Evolutionary conservation across 371 early-diverging fungal genomes (phyloP).

Genomic region (Mucor velutinosus): DNA sequence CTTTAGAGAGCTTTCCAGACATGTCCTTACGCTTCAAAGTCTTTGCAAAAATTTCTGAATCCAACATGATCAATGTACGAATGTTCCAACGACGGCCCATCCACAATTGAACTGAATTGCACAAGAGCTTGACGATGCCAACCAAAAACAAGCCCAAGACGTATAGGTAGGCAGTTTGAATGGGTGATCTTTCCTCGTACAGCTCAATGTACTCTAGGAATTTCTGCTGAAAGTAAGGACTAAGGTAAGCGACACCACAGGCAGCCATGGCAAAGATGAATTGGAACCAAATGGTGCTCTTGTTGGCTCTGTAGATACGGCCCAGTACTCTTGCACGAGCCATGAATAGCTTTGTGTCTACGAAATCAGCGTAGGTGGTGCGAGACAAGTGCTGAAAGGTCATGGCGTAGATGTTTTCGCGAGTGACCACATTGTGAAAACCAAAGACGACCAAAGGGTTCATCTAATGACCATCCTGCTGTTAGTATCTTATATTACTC

Average conservation of each 20-base stretch:
- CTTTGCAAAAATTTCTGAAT: slow-evolving; percentile 55
- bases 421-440: slow-evolving; percentile 21
- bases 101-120: slow-evolving; percentile 46
- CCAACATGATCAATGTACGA: slow-evolving; percentile 48
- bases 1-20: slow-evolving; percentile 37
- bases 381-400: slow-evolving; percentile 37
- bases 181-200: slow-evolving; percentile 21
- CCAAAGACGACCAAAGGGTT: slow-evolving; percentile 38
- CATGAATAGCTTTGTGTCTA: neutral
- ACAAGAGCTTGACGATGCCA: slow-evolving; percentile 38
- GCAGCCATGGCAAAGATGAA: slow-evolving; percentile 39
- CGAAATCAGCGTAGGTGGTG: slow-evolving; percentile 28
- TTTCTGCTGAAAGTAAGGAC: slow-evolving; percentile 50
- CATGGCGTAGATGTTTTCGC: slow-evolving; percentile 34
- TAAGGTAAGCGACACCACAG: slow-evolving; percentile 30
- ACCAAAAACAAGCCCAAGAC: slow-evolving; percentile 50
- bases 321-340: slow-evolving; percentile 13
- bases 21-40: slow-evolving; percentile 52
- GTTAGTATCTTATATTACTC: neutral
- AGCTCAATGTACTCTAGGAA: slow-evolving; percentile 46
- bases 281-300: slow-evolving; percentile 28
- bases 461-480: slow-evolving; percentile 20
- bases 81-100: slow-evolving; percentile 54
- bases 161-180: slow-evolving; percentile 44
- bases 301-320: slow-evolving; percentile 33